These are phyloP conservation scores for Parathielavia appendiculata DNA, from an alignment of 495 filamentous ascomycete genomes.

Conservation along the genomic window DNA sequence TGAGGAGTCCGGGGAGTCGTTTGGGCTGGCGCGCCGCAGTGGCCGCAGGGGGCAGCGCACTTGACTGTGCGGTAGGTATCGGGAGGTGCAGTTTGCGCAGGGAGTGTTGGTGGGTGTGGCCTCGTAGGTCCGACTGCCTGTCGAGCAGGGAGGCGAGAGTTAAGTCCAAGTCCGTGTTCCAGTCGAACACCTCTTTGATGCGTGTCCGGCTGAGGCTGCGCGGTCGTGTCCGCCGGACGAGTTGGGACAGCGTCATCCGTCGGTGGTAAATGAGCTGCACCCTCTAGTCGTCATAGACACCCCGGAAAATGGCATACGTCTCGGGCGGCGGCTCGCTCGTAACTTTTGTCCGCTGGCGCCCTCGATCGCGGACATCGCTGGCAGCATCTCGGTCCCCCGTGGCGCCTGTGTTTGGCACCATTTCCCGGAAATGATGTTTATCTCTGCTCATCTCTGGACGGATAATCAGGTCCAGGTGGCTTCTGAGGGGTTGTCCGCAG, in stretches of 20 bases:
- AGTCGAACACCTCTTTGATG: slow-evolving; percentile 37
- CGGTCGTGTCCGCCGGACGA: slow-evolving; percentile 33
- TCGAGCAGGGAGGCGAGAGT: background rate
- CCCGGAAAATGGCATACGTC: slow-evolving; percentile 16
- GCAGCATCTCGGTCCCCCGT: background rate
- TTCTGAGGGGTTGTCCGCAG: too few species aligned
- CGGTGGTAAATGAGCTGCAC: slow-evolving; percentile 27
- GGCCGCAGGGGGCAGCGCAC: slow-evolving; percentile 30
- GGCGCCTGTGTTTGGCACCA: background rate
- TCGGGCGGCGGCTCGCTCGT: slow-evolving; percentile 26
- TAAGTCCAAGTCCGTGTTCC: background rate
- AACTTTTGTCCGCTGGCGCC: slow-evolving; percentile 17
- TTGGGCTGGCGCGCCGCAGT: slow-evolving; percentile 27
- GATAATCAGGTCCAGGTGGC: too few species aligned
- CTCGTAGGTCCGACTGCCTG: slow-evolving; percentile 4
- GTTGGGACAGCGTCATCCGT: slow-evolving; percentile 23
- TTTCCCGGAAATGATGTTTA: background rate
- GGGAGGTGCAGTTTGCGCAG: slow-evolving; percentile 33
- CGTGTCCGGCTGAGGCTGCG: slow-evolving; percentile 37
- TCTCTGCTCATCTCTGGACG: too few species aligned
- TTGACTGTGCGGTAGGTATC: slow-evolving; percentile 18
- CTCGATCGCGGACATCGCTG: background rate
- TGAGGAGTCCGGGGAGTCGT: background rate
- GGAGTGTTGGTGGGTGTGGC: background rate
- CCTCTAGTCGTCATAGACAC: background rate